These are phyloP conservation scores for Gossypium trilobum DNA, from an alignment of 441 rosid species.

Conservation along the genomic window DNA sequence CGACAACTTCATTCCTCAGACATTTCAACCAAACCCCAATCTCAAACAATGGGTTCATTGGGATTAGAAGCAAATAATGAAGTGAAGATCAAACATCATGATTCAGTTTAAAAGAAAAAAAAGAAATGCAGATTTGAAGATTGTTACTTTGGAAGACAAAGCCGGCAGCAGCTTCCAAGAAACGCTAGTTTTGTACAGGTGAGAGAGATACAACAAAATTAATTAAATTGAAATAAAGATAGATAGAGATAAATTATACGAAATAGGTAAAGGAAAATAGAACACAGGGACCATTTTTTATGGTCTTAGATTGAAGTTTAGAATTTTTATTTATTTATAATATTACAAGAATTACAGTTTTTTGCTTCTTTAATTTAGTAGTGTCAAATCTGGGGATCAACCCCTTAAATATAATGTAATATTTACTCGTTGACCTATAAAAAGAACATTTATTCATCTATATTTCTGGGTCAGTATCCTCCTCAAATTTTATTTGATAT, in stretches of 20 bases:
- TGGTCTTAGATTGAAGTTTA: not conserved
- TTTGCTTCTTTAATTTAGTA: not conserved
- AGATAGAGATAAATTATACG: not conserved
- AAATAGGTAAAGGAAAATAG: not conserved
- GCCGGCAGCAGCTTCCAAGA: conserved; percentile 12
- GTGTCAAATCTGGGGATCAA: conserved; percentile 12
- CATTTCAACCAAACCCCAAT: conserved; percentile 32
- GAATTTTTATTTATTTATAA: not conserved
- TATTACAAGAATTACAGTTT: not conserved
- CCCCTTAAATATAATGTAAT: conserved; percentile 5
- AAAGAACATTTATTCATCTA: not conserved
- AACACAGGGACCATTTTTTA: not conserved
- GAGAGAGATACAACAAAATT: not conserved
- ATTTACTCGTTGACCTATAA: not conserved
- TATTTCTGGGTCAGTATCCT: not conserved
- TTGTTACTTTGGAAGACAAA: not conserved
- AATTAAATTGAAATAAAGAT: conserved; percentile 4
- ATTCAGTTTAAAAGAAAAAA: conserved; percentile 14
- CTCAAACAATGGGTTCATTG: conserved; percentile 1
- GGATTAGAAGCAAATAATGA: conserved; percentile 12
- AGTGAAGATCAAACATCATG: conserved; percentile 1
- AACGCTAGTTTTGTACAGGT: conserved; percentile 8
- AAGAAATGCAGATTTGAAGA: not conserved
- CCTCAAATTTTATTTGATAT: too few species aligned
- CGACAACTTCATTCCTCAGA: conserved; percentile 21